phyloP scores from a whole-genome alignment of 2,329 filamentous ascomycete species.

The Samsoniella hepiali region DNA sequence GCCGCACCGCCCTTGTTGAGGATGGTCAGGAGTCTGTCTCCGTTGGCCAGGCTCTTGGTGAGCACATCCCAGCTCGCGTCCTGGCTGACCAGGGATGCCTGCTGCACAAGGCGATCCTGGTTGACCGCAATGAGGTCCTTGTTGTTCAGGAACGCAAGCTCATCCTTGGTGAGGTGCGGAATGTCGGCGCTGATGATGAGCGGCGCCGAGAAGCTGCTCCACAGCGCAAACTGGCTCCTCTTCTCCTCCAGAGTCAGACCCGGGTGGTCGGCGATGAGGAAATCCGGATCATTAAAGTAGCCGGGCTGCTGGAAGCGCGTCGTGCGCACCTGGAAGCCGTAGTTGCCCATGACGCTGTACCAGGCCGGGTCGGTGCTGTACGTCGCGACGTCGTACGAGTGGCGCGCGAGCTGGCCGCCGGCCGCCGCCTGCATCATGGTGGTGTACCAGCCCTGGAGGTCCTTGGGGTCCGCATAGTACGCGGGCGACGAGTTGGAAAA shows the following conservation, averaged over 20 bases:
- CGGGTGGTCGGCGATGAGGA: constrained; percentile 32
- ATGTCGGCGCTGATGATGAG: constrained; percentile 37
- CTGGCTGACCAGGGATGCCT: constrained; percentile 44
- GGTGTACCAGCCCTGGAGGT: constrained; percentile 39
- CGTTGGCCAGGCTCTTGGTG: constrained; percentile 42
- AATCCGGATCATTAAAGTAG: constrained; percentile 35
- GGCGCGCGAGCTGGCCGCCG: constrained; percentile 40
- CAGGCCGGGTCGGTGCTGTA: constrained; percentile 37
- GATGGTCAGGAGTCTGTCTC: constrained; percentile 43
- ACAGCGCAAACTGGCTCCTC: constrained; percentile 32
- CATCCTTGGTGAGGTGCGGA: constrained; percentile 31
- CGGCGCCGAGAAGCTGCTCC: constrained; percentile 31
- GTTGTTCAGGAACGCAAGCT: constrained; percentile 35
- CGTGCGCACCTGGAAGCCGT: constrained; percentile 38
- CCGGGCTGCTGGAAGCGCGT: constrained; percentile 36
- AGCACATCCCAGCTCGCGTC: constrained; percentile 42
- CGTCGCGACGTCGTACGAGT: constrained; percentile 40
- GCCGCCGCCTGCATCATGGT: constrained; percentile 40
- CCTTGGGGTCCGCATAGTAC: constrained; percentile 34
- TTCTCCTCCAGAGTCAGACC: constrained; percentile 32
- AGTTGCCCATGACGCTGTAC: constrained; percentile 46
- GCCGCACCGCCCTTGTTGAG: constrained; percentile 38
- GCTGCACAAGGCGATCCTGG: constrained; percentile 39
- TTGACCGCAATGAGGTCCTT: constrained; percentile 38
- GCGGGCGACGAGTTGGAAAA: constrained; percentile 44